Percentiles rank a stretch among this genome's conserved stretches.
These are phyloP conservation scores for Gaeumannomyces tritici DNA, from an alignment of 2,329 filamentous ascomycete species.

Conservation along the genomic window DNA sequence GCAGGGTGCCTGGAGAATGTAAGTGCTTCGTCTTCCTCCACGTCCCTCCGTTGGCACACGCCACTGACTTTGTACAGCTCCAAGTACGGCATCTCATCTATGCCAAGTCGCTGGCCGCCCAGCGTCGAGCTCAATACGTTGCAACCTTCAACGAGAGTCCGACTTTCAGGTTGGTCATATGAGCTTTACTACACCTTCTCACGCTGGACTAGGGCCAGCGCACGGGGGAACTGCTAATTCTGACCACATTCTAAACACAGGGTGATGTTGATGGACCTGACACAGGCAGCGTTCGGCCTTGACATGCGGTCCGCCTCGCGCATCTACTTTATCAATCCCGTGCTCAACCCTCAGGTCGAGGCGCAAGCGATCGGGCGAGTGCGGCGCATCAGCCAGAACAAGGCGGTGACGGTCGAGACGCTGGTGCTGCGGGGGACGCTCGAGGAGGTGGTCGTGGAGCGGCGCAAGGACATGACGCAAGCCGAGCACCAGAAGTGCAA, in stretches of 20 bases:
- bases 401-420: conserved; percentile 75
- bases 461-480: conserved; percentile 65
- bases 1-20: conserved; percentile 70
- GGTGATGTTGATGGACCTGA: conserved; percentile 85
- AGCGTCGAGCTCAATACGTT: conserved; percentile 64
- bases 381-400: conserved; percentile 75
- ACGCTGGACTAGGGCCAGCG: neutral
- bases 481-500: conserved; percentile 48
- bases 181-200: neutral
- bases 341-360: conserved; percentile 75
- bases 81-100: conserved; percentile 58
- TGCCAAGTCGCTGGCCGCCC: conserved; percentile 49
- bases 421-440: conserved; percentile 71
- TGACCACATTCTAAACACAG: conserved; percentile 20
- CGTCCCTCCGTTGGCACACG: neutral
- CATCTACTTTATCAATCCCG: conserved; percentile 83
- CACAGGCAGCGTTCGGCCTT: conserved; percentile 77
- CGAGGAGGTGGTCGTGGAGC: conserved; percentile 73
- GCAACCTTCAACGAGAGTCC: conserved; percentile 64
- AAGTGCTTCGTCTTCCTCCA: conserved; percentile 14
- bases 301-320: conserved; percentile 76
- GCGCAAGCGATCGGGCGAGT: conserved; percentile 88
- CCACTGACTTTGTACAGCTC: conserved; percentile 24
- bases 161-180: conserved; percentile 40
- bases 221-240: neutral